Conservation (phyloP, 352 stramenopile species). For the Phytophthora palmivora region DNA sequence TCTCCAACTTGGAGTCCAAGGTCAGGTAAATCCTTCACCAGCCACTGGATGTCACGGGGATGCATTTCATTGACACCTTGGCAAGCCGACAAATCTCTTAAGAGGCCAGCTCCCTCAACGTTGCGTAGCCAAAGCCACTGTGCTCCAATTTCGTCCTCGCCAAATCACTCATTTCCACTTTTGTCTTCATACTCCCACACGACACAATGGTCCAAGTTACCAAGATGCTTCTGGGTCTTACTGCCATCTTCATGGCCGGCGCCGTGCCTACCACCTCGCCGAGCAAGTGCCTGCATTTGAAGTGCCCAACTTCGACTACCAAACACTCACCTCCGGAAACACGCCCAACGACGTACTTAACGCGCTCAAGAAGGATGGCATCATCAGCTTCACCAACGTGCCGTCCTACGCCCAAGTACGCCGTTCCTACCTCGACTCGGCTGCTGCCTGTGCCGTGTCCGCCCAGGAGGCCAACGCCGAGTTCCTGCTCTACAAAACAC, state of each 20-base stretch:
- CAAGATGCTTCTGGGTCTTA: constrained; percentile 32
- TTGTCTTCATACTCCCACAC: constrained; percentile 8
- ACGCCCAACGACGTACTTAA: constrained; percentile 49
- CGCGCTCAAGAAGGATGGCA: constrained; percentile 70
- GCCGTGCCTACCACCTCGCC: constrained; percentile 17
- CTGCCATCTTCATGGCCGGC: constrained; percentile 17
- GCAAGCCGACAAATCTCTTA: constrained; percentile 47
- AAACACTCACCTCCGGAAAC: constrained; percentile 38
- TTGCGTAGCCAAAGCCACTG: not conserved
- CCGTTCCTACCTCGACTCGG: constrained; percentile 52
- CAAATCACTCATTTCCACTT: constrained; percentile 24
- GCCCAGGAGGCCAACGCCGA: constrained; percentile 30
- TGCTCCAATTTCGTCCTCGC: constrained; percentile 13
- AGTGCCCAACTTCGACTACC: constrained; percentile 66
- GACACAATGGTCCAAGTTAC: constrained; percentile 33
- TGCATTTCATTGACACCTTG: constrained; percentile 16
- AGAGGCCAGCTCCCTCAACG: constrained; percentile 3
- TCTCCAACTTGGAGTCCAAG: too few species aligned
- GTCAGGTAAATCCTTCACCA: constrained; percentile 23
- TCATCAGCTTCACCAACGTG: constrained; percentile 73
- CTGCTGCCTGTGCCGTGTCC: constrained; percentile 58
- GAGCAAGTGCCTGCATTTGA: constrained; percentile 48
- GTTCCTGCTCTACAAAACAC: constrained; percentile 64
- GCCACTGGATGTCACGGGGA: not conserved
- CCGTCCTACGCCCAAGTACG: constrained; percentile 53